Evolutionary conservation across 192 early-diverging fungal genomes (phyloP).

Genomic region (Coemansia sp.): DNA sequence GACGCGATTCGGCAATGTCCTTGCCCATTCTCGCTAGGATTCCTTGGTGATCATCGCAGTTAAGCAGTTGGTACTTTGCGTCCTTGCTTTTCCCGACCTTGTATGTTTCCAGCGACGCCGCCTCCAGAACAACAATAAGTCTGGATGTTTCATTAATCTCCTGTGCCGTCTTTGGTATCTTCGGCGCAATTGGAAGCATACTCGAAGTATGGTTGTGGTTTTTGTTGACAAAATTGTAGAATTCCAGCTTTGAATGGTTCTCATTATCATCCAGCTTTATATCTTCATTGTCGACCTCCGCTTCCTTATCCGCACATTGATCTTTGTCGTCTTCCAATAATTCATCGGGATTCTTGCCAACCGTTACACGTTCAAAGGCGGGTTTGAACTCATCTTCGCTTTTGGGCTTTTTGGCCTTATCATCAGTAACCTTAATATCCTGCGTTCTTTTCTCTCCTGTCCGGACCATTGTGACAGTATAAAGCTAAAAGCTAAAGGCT

Average conservation of each 20-base stretch:
- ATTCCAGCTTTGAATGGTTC: constrained; percentile 18
- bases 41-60: constrained; percentile 94
- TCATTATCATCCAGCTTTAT: constrained; percentile 9
- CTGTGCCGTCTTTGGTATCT: constrained; percentile 73
- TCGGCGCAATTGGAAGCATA: constrained; percentile 64
- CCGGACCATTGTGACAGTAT: neutral
- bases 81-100: constrained; percentile 81
- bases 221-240: constrained; percentile 45
- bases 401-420: neutral
- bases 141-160: constrained; percentile 78
- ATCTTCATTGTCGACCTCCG: neutral
- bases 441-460: neutral
- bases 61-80: constrained; percentile 83
- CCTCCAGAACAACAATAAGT: constrained; percentile 90
- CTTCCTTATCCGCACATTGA: neutral
- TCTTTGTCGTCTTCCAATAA: neutral
- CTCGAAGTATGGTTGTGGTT: constrained; percentile 53
- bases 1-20: constrained; percentile 78
- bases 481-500: neutral
- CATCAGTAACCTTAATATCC: neutral
- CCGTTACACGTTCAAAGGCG: neutral
- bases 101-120: constrained; percentile 87
- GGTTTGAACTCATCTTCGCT: neutral
- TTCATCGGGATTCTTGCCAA: neutral
- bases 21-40: constrained; percentile 81